These are phyloP conservation scores for Metschnikowia cerradonensis DNA, from an alignment of 805 yeast genomes.

Conservation along the genomic window DNA sequence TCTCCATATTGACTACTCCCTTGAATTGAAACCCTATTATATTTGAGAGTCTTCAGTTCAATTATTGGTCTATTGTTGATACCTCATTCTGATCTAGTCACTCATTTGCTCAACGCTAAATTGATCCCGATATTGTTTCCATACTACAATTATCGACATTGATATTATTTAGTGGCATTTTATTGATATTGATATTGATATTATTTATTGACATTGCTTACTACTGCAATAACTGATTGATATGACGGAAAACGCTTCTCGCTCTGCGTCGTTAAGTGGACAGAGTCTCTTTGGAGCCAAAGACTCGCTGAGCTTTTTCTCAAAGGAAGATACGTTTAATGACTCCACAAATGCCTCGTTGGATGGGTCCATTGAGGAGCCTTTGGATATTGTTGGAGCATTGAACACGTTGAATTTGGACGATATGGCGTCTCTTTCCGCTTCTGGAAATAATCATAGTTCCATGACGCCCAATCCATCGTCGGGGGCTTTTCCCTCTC, in stretches of 20 bases:
- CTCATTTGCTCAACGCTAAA: no score
- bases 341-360: conserved; percentile 10
- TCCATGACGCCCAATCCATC: conserved; percentile 28
- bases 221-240: no score
- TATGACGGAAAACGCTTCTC: conserved; percentile 1
- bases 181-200: no score
- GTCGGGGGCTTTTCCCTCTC: conserved; percentile 15
- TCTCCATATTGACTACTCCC: no score
- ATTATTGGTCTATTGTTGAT: no score
- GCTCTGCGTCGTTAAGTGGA: conserved; percentile 25
- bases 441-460: conserved; percentile 13
- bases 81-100: no score
- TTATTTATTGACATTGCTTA: no score
- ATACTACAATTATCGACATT: no score
- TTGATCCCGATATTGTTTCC: no score
- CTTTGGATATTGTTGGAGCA: conserved; percentile 46
- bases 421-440: conserved; percentile 20
- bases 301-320: conserved; percentile 20
- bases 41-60: no score
- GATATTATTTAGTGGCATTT: no score
- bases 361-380: conserved; percentile 15
- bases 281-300: conserved; percentile 5
- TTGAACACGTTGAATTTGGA: conserved; percentile 44
- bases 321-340: conserved; percentile 17
- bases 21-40: no score